Base-by-base conservation (phyloP, 1,284 basidiomycete genomes). In the Takashimella koratensis region DNA sequence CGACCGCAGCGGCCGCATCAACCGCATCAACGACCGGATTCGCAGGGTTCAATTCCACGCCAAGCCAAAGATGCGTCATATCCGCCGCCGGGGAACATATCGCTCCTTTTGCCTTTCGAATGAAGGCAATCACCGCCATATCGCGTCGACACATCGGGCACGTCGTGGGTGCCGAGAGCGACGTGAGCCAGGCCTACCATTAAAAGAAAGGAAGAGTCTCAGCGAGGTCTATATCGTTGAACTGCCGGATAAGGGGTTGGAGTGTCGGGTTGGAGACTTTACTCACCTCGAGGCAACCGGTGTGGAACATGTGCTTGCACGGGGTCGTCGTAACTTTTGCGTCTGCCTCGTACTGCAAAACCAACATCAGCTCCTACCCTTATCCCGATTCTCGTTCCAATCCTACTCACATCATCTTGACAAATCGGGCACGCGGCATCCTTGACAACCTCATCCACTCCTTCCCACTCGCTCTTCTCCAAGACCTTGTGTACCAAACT, bases 131-230 rank as follows among this genome's bases (percentile, higher is more conserved):
- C 1, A 57, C 58, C 1, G 70, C 69, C 11, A 73, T 52, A 52
- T 73, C 68, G 11, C 70, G 62, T 36, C 70, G 49, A 47, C 70
- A 73, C 70, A 73, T 73, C 21, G 70, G 70, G 46, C 70, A 73
- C 1, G 69, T 36, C 30, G 30, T 67, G 5, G 63, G 60, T 1
- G 59, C 61, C n/a, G 59, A 62, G 3, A 68, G 67, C 2, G 59
- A 66, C 13, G 54, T 45, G 30, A 68, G 51, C 70, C 70, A 72
- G n/a, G 59, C 62, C 69, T 71, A 50, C 2, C n/a, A n/a, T n/a
- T n/a, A n/a, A n/a, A n/a, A n/a, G n/a, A n/a, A n/a, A n/a, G n/a
- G n/a, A n/a, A n/a, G n/a, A n/a, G n/a, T n/a, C n/a, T n/a, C n/a
- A n/a, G n/a, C n/a, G n/a, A n/a, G n/a, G n/a, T n/a, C n/a, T n/a